Conservation (phyloP, 1,284 basidiomycete genomes). For the Malassezia equina region DNA sequence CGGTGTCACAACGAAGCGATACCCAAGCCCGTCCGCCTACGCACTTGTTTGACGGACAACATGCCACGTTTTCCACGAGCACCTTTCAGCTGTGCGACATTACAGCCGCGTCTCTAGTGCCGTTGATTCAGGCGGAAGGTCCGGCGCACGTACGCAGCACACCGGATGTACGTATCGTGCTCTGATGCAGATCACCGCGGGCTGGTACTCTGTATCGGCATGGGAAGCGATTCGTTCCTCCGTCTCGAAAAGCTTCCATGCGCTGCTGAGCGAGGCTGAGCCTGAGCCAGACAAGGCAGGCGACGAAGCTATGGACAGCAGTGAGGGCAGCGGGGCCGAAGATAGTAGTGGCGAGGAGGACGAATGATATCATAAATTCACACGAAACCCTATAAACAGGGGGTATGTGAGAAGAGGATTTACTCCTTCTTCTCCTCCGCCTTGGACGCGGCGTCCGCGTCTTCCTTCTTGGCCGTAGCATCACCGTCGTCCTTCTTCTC, state of each 20-base stretch:
- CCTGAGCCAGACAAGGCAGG: neutral
- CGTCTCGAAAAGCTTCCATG: constrained; percentile 22
- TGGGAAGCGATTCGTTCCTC: constrained; percentile 26
- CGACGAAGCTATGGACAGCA: neutral
- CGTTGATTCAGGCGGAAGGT: constrained; percentile 22
- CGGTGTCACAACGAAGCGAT: neutral
- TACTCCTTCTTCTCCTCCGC: constrained; percentile 12
- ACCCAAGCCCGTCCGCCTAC: constrained; percentile 49
- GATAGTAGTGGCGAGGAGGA: neutral
- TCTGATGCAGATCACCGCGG: constrained; percentile 18
- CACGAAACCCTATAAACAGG: neutral
- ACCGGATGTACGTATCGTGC: constrained; percentile 13
- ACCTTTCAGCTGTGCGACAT: constrained; percentile 91
- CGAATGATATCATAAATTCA: neutral
- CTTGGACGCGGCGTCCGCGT: constrained; percentile 17
- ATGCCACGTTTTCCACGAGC: constrained; percentile 66
- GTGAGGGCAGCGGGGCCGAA: neutral
- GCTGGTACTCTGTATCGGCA: constrained; percentile 30
- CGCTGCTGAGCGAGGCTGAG: constrained; percentile 7
- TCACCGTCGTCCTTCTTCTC: constrained; percentile 9
- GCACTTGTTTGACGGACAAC: constrained; percentile 77
- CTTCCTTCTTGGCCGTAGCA: constrained; percentile 7
- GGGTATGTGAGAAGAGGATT: constrained; percentile 3
- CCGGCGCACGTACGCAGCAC: neutral
- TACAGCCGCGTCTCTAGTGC: constrained; percentile 58